phyloP scores from a whole-genome alignment of 768 basidiomycete genomes.

The Pleurotus giganteus region DNA sequence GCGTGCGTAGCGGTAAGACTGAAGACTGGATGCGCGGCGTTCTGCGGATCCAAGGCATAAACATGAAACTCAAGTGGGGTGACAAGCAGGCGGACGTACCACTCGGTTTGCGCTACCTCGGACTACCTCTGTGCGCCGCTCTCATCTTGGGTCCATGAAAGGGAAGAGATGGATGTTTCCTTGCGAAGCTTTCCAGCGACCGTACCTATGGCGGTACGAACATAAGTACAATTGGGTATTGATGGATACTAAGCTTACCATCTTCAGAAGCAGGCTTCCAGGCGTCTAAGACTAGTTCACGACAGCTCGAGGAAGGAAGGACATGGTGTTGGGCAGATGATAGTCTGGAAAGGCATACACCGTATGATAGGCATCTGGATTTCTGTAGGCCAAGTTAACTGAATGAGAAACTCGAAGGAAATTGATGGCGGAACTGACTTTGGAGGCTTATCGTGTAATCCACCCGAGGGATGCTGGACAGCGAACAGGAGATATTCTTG shows the following conservation, averaged over 20 bases:
- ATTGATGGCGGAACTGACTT: slow-evolving; percentile 51
- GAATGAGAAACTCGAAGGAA: not conserved
- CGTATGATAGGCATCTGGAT: slow-evolving; percentile 95
- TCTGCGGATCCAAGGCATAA: too few species aligned
- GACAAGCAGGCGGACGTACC: too few species aligned
- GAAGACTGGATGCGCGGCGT: slow-evolving; percentile 79
- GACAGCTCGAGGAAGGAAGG: slow-evolving; percentile 38
- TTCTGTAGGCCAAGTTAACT: slow-evolving; percentile 35
- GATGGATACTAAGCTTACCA: slow-evolving; percentile 13
- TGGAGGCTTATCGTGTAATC: slow-evolving; percentile 92
- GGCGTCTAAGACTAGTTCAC: slow-evolving; percentile 26
- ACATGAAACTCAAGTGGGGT: too few species aligned
- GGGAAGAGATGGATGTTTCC: slow-evolving; percentile 47
- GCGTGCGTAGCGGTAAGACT: slow-evolving; percentile 71
- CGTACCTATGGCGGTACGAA: too few species aligned
- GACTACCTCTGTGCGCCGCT: slow-evolving; percentile 60
- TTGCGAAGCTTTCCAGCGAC: slow-evolving; percentile 19
- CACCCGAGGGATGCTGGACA: slow-evolving; percentile 83
- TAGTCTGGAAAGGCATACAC: slow-evolving; percentile 86
- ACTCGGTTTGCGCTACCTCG: slow-evolving; percentile 64
- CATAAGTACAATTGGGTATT: too few species aligned
- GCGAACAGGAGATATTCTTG: slow-evolving; percentile 88
- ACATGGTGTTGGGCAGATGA: slow-evolving; percentile 86
- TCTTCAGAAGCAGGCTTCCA: slow-evolving; percentile 32
- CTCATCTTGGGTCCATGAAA: slow-evolving; percentile 74